Percentiles rank a stretch among this genome's conserved stretches.
Evolutionary conservation across 306 rosid species (phyloP).

Genomic region (Castanea crenata): DNA sequence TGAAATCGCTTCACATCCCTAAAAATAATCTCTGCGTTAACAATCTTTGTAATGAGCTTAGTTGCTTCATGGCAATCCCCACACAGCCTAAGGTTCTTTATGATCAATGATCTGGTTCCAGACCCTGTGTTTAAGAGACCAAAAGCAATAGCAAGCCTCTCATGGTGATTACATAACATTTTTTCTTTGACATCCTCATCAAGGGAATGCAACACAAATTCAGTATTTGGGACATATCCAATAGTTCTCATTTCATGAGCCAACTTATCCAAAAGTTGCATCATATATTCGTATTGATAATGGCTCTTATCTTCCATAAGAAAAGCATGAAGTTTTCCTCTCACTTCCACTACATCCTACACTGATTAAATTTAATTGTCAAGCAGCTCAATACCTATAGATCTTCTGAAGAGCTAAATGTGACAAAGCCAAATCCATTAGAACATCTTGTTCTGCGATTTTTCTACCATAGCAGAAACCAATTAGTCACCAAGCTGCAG

Average conservation of each 20-base stretch:
- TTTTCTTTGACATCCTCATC: slow-evolving; percentile 5
- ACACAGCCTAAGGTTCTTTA: background rate
- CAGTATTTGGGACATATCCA: slow-evolving; percentile 11
- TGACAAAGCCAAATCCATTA: no score
- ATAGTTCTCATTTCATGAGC: slow-evolving; percentile 32
- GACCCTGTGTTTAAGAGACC: background rate
- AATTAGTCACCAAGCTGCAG: no score
- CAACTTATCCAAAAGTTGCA: slow-evolving; percentile 28
- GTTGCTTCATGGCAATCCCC: background rate
- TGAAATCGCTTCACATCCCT: slow-evolving; percentile 5
- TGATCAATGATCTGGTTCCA: background rate
- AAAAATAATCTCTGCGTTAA: background rate
- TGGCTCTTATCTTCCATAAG: slow-evolving; percentile 44
- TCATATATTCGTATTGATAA: slow-evolving; percentile 20
- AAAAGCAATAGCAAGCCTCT: slow-evolving; percentile 13
- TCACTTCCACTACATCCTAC: slow-evolving; percentile 35
- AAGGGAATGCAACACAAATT: slow-evolving; percentile 8
- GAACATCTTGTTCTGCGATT: no score
- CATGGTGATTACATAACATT: background rate
- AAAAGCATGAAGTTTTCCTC: slow-evolving; percentile 44
- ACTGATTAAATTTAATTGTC: background rate
- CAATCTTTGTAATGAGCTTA: background rate
- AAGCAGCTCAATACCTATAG: no score
- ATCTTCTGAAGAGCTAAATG: no score
- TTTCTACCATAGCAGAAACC: no score